A percentile compares a stretch with the other conserved stretches of the same genome.
phyloP scores from a whole-genome alignment of 2,329 filamentous ascomycete species.

The Aspergillus fumigatiaffinis region DNA sequence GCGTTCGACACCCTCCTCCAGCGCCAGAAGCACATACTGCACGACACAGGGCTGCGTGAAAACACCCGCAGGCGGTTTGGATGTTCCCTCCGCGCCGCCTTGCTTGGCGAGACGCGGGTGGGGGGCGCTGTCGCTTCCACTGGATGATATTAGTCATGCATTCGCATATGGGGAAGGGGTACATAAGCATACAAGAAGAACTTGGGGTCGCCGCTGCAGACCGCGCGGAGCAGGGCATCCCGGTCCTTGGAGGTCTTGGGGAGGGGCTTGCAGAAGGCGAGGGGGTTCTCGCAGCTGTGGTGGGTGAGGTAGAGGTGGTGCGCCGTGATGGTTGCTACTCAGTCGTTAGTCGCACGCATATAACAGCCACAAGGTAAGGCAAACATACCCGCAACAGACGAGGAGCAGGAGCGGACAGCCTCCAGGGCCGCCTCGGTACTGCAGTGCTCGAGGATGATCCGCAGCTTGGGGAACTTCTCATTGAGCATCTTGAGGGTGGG shows the following conservation, averaged over 20 bases:
- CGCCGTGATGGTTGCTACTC: constrained; percentile 69
- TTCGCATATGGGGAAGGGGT: too few relatives aligned
- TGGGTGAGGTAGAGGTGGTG: constrained; percentile 81
- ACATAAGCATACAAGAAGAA: constrained; percentile 54
- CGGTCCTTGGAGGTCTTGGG: constrained; percentile 70
- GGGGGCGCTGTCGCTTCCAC: constrained; percentile 67
- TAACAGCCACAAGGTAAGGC: not conserved
- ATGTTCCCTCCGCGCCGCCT: constrained; percentile 33
- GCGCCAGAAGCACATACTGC: not conserved
- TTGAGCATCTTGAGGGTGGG: constrained; percentile 74
- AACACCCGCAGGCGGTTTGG: constrained; percentile 53
- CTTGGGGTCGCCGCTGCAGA: constrained; percentile 51
- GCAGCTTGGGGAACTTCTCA: constrained; percentile 61
- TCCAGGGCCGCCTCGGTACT: constrained; percentile 77
- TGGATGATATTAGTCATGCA: not conserved
- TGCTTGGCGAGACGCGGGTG: constrained; percentile 56
- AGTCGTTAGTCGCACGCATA: not conserved
- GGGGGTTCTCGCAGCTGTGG: constrained; percentile 66
- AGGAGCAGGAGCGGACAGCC: constrained; percentile 71
- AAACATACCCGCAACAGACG: constrained; percentile 59
- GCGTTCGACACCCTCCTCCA: not conserved
- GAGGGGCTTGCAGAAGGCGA: constrained; percentile 76
- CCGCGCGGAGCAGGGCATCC: constrained; percentile 64
- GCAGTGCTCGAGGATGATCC: constrained; percentile 72
- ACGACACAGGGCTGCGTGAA: constrained; percentile 53